Evolutionary conservation across 441 rosid genomes (phyloP).

Genomic region (Euphorbia schlechtendalii): DNA sequence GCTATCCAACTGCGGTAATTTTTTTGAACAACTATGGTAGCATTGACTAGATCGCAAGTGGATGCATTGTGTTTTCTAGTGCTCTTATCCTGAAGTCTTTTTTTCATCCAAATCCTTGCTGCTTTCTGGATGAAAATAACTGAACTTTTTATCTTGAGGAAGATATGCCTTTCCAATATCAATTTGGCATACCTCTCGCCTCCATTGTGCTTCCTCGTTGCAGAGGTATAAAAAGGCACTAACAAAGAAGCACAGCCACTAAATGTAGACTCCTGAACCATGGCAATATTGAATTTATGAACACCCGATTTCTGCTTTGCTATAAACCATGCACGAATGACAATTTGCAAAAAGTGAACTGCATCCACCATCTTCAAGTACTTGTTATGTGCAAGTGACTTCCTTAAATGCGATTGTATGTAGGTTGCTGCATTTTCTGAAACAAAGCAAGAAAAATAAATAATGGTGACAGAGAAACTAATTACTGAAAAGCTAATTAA

Average conservation of each 20-base stretch:
- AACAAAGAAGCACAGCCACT: slow-evolving; percentile 28
- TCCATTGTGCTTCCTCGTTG: slow-evolving; percentile 24
- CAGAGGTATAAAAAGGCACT: slow-evolving; percentile 15
- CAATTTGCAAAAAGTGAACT: slow-evolving; percentile 46
- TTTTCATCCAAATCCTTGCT: slow-evolving; percentile 43
- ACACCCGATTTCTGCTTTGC: slow-evolving; percentile 34
- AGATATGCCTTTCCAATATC: slow-evolving; percentile 46
- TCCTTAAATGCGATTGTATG: slow-evolving; percentile 61
- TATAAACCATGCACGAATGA: slow-evolving; percentile 49
- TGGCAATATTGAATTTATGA: slow-evolving; percentile 19
- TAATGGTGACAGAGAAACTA: neutral
- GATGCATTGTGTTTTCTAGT: slow-evolving; percentile 12
- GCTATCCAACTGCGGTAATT: slow-evolving; percentile 26
- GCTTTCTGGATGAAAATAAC: slow-evolving; percentile 53
- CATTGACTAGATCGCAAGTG: slow-evolving; percentile 20
- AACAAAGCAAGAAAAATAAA: slow-evolving; percentile 13
- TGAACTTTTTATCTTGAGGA: slow-evolving; percentile 41
- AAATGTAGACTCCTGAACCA: slow-evolving; percentile 23
- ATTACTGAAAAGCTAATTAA: too few relatives aligned
- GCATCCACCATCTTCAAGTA: slow-evolving; percentile 47
- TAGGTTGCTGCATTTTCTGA: slow-evolving; percentile 55
- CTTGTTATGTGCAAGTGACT: slow-evolving; percentile 32
- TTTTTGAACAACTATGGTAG: slow-evolving; percentile 27
- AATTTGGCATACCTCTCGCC: slow-evolving; percentile 33
- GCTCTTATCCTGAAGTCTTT: slow-evolving; percentile 16